Evolutionary conservation across 805 yeast species (phyloP), one percentile per base, ranked within the genome.

Genomic region (Candida insectalens): DNA sequence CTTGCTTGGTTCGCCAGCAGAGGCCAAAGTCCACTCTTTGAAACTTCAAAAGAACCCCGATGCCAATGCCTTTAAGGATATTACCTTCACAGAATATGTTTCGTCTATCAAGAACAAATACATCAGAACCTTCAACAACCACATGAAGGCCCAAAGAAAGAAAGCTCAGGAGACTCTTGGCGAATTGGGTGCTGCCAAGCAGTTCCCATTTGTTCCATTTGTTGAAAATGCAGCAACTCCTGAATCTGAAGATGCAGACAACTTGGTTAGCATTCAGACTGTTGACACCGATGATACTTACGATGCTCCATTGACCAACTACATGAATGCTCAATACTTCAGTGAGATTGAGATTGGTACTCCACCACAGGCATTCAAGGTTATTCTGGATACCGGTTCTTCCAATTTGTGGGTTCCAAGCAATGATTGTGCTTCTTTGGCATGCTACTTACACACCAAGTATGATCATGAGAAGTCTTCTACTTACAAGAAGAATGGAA

Each of bases 351-450:
- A 76, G 37, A 52, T 92, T 38, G 98, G 98, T 47, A 82, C 95
- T 27, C 98, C 98, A 7, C 84, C 83, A 32, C 98, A 92, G 66
- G 57, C 72, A 13, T 92, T 92, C 63, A 89, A 89, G 69, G 97
- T 92, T 33, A 76, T 92, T 42, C 69, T 92, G 51, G 98, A 92
- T 61, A 89, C 98, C 18, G 98, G 98, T 27, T 83, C 95, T 29
- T 83, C 96, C 29, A 92, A 92, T 62, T 69, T 92, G 64, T 92
- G 98, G 98, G 85, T 92, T 42, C 98, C 98, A 35, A 74, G 94
- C 40, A 46, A 68, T 29, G 87, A 83, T 45, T 92, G 98, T 65
- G 67, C 85, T 32, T 85, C 96, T 4, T 74, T 92, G 62, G 97
- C 98, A 33, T 92, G 98, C 65, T 89, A 73, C 71, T 69, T 92